These are phyloP conservation scores for Rhamnella rubrinervis DNA, from an alignment of 331 rosid genomes.

Conservation along the genomic window DNA sequence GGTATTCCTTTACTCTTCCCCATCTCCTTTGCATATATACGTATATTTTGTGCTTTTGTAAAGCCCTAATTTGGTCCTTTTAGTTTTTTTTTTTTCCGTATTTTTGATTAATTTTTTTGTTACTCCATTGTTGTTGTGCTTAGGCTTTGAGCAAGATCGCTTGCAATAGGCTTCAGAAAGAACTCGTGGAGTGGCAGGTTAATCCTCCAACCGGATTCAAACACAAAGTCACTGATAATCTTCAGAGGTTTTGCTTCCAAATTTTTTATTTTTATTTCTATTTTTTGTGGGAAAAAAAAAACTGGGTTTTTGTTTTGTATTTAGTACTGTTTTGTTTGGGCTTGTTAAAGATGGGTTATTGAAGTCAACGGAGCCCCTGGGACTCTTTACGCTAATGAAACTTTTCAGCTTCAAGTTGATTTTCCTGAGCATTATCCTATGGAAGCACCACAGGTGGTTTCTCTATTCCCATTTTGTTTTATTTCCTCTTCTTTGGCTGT, in stretches of 20 bases:
- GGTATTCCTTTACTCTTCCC: slow-evolving; percentile 42
- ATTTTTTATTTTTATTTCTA: neutral
- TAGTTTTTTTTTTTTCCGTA: neutral
- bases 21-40: neutral
- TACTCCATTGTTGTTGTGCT: neutral
- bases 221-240: slow-evolving; percentile 92
- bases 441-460: slow-evolving; percentile 95
- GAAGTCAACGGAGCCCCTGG: slow-evolving; percentile 96
- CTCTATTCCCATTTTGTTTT: neutral
- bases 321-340: neutral
- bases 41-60: neutral
- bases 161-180: slow-evolving; percentile 95
- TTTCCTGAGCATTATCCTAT: slow-evolving; percentile 98
- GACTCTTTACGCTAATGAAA: slow-evolving; percentile 81
- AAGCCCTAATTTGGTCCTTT: neutral
- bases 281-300: neutral
- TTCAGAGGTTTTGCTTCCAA: slow-evolving; percentile 58
- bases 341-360: slow-evolving; percentile 81
- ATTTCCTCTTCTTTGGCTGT: neutral
- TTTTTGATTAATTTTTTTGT: slow-evolving; percentile 17
- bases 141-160: slow-evolving; percentile 97
- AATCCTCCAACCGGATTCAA: slow-evolving; percentile 90
- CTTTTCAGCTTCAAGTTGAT: slow-evolving; percentile 95
- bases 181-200: slow-evolving; percentile 97
- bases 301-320: neutral